Conservation (phyloP, 2,329 filamentous ascomycete genomes). For the Xylariales sp. region DNA sequence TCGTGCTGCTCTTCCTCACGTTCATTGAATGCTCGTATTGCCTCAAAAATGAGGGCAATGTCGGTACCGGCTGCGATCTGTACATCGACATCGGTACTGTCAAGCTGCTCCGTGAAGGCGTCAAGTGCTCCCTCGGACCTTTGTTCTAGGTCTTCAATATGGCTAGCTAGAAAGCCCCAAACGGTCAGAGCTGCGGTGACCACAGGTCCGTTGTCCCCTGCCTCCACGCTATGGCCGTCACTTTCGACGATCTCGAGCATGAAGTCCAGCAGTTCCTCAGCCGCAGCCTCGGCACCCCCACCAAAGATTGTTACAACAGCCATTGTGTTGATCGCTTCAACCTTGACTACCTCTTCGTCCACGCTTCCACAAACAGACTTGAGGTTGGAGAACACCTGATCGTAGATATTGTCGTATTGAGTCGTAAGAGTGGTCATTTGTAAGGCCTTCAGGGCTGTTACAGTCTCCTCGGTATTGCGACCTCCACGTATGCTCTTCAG, state of each 20-base stretch:
- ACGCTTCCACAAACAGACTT: conserved; percentile 64
- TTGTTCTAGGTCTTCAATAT: conserved; percentile 68
- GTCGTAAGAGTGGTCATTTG: conserved; percentile 65
- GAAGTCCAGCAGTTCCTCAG: conserved; percentile 68
- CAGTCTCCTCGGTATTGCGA: conserved; percentile 62
- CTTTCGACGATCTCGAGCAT: conserved; percentile 74
- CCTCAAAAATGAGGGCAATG: conserved; percentile 80
- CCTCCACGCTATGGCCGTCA: conserved; percentile 69
- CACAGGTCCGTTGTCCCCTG: conserved; percentile 63
- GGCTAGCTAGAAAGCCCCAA: conserved; percentile 77
- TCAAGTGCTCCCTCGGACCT: conserved; percentile 70
- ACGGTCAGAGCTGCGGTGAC: conserved; percentile 71
- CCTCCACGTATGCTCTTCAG: conserved; percentile 67
- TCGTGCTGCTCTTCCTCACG: conserved; percentile 37
- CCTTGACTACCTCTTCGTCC: conserved; percentile 59
- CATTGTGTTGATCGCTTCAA: conserved; percentile 68
- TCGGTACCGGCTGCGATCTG: conserved; percentile 75
- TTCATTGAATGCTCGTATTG: conserved; percentile 46
- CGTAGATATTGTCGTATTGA: conserved; percentile 62
- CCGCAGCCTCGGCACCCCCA: conserved; percentile 64
- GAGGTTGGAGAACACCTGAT: conserved; percentile 51
- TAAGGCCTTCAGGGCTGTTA: conserved; percentile 67
- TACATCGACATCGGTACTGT: conserved; percentile 66
- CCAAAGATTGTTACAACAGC: conserved; percentile 70
- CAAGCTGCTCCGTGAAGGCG: conserved; percentile 79